A percentile compares a stretch with the other conserved stretches of the same genome.
Evolutionary conservation across 176 grass and related monocot genomes (phyloP).

Genomic region (Leersia perrieri): DNA sequence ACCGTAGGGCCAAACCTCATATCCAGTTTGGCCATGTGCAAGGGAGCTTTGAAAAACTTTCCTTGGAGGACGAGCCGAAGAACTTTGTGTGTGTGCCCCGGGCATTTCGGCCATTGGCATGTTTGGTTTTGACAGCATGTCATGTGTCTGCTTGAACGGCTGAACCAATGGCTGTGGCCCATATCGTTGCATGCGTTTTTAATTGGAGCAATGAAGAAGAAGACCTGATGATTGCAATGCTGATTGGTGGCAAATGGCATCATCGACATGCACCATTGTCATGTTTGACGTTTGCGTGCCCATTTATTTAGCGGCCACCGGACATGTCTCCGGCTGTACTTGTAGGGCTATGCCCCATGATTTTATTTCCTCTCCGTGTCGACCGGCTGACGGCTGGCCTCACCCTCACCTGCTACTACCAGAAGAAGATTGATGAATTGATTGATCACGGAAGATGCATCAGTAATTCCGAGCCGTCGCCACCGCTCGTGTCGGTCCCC

Average conservation of each 20-base stretch:
- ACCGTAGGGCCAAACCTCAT: not conserved
- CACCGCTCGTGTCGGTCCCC: not conserved
- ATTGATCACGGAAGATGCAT: not conserved
- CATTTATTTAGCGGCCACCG: not conserved
- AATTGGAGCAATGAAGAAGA: not conserved
- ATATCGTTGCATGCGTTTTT: conserved; percentile 11
- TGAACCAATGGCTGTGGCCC: not conserved
- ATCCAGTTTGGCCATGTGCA: conserved; percentile 42
- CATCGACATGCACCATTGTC: conserved; percentile 20
- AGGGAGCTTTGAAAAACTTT: conserved; percentile 14
- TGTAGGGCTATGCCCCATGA: not conserved
- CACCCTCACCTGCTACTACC: not conserved
- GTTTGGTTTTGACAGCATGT: not conserved
- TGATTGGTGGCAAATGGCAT: not conserved
- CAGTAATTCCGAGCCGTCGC: not conserved
- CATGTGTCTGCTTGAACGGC: conserved; percentile 4
- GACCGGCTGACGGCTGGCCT: not conserved
- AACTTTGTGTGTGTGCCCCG: not conserved
- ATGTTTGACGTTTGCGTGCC: conserved; percentile 18
- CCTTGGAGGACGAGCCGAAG: not conserved
- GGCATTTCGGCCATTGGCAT: not conserved
- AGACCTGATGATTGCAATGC: not conserved
- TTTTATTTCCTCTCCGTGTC: not conserved
- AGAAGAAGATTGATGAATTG: no score
- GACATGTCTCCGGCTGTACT: not conserved